phyloP scores from a whole-genome alignment of 2,329 filamentous ascomycete genomes.

The Pestalotiopsis sp. region DNA sequence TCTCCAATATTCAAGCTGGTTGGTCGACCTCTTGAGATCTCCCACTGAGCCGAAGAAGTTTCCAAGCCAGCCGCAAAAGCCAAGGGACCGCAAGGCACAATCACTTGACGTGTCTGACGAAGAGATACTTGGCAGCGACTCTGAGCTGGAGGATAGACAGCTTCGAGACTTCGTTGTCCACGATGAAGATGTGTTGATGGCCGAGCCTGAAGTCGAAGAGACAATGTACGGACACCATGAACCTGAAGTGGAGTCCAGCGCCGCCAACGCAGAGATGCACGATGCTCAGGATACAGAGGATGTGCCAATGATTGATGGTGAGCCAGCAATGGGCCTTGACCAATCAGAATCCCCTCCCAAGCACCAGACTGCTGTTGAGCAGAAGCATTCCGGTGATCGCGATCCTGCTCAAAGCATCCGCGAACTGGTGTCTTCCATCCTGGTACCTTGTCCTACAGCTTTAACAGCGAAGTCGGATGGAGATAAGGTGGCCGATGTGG shows the following conservation, averaged over 20 bases:
- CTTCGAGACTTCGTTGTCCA: constrained; percentile 53
- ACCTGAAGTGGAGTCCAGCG: not conserved
- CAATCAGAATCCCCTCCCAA: not conserved
- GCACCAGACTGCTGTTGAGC: not conserved
- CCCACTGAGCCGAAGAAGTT: constrained; percentile 42
- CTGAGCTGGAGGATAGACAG: constrained; percentile 40
- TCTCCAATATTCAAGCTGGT: constrained; percentile 56
- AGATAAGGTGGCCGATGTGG: not conserved
- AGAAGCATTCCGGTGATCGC: not conserved
- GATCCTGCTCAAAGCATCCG: no score
- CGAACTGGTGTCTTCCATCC: not conserved
- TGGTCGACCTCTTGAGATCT: constrained; percentile 47
- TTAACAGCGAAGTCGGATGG: not conserved
- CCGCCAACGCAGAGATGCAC: not conserved
- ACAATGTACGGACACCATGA: not conserved
- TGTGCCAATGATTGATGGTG: not conserved
- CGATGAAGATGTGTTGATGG: constrained; percentile 26
- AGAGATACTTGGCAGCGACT: constrained; percentile 54
- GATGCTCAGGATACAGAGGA: not conserved
- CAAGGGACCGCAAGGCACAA: constrained; percentile 22
- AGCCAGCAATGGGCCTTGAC: not conserved
- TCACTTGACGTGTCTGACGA: constrained; percentile 39
- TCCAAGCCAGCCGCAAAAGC: constrained; percentile 22
- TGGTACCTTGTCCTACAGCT: not conserved
- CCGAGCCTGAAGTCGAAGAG: not conserved